These are phyloP conservation scores for Cichorium intybus DNA, from an alignment of 140 eudicot genomes.

Conservation along the genomic window DNA sequence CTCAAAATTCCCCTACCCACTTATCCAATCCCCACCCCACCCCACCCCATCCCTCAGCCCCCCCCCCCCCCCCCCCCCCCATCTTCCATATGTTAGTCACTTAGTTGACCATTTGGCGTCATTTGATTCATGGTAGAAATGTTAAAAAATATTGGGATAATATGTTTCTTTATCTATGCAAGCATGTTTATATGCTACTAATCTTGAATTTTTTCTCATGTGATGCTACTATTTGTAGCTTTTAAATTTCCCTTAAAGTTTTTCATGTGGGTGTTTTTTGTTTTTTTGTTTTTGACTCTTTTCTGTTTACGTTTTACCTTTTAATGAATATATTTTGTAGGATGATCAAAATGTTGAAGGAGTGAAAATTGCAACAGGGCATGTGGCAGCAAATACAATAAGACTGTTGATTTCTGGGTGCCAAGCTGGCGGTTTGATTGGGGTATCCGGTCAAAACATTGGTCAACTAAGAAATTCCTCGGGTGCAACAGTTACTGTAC, in stretches of 20 bases:
- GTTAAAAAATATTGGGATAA: background rate
- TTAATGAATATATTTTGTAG: slow-evolving; percentile 27
- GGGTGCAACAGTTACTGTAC: slow-evolving; percentile 82
- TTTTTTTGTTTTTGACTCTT: background rate
- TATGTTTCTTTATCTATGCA: slow-evolving; percentile 6
- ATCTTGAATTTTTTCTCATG: background rate
- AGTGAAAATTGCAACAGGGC: slow-evolving; percentile 58
- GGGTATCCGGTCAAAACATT: slow-evolving; percentile 88
- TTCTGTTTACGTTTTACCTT: background rate
- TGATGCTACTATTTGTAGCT: background rate
- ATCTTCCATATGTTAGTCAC: background rate
- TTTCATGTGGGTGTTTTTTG: slow-evolving; percentile 1
- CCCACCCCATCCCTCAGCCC: background rate
- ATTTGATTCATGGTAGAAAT: background rate
- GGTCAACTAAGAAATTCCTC: slow-evolving; percentile 74
- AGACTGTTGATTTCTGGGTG: slow-evolving; percentile 91
- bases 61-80: slow-evolving; percentile 2
- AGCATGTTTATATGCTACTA: slow-evolving; percentile 3
- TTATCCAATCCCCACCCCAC: background rate
- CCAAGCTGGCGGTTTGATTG: slow-evolving; percentile 94
- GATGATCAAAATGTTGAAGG: slow-evolving; percentile 64
- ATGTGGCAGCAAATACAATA: slow-evolving; percentile 81
- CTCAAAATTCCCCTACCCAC: slow-evolving; percentile 22
- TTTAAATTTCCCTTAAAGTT: background rate
- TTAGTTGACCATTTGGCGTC: slow-evolving; percentile 1